phyloP scores from a whole-genome alignment of 768 basidiomycete genomes.

The Omphalotus guepiniiformis region DNA sequence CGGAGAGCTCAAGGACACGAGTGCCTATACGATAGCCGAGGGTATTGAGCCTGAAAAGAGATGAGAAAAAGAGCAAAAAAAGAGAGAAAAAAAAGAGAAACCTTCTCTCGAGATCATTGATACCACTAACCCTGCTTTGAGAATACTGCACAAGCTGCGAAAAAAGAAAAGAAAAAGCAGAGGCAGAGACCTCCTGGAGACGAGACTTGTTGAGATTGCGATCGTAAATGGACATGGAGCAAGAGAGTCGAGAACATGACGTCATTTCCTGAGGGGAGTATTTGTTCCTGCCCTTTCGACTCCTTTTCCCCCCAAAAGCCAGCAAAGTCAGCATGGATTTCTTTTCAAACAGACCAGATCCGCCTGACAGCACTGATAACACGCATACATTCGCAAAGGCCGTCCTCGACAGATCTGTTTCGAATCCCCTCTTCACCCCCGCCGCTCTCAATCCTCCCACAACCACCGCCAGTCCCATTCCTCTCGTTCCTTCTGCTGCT shows the following conservation, averaged over 20 bases:
- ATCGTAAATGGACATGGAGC: conserved; percentile 64
- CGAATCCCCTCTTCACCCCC: conserved; percentile 1
- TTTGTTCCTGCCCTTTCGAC: neutral
- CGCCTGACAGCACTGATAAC: neutral
- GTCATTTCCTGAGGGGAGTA: neutral
- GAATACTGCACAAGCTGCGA: conserved; percentile 94
- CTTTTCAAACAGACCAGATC: neutral
- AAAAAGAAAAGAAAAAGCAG: conserved; percentile 88
- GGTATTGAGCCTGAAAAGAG: conserved; percentile 67
- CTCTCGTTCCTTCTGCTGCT: neutral
- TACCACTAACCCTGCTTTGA: conserved; percentile 90
- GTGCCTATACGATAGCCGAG: conserved; percentile 90
- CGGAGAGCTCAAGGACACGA: conserved; percentile 82
- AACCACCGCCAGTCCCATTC: neutral
- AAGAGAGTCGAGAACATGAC: neutral
- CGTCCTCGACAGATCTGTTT: neutral
- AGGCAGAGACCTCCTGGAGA: conserved; percentile 74
- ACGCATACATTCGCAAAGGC: conserved; percentile 6
- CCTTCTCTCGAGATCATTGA: conserved; percentile 94
- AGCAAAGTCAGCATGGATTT: conserved; percentile 5
- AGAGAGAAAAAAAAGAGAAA: conserved; percentile 29
- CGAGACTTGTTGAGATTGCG: conserved; percentile 85
- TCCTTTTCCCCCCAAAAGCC: neutral
- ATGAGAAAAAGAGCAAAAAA: conserved; percentile 4
- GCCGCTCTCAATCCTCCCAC: neutral